Conservation (phyloP, 139 green algal species). For the Volvox reticuliferus region DNA sequence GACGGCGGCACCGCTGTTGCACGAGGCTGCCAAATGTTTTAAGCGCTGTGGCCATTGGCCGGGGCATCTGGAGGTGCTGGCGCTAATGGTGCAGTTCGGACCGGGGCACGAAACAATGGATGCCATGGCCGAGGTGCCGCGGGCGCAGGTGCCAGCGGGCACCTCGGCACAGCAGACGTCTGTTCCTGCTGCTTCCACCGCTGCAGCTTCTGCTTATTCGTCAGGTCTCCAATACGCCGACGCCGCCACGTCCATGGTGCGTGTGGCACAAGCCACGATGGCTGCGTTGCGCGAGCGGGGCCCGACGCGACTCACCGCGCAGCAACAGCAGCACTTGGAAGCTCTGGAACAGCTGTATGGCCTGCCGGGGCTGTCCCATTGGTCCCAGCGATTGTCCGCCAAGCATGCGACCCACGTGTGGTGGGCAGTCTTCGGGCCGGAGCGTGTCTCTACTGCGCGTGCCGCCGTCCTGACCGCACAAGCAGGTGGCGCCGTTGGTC, state of each 20-base stretch:
- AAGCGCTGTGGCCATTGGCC: neutral
- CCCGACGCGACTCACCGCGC: neutral
- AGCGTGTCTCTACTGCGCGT: neutral
- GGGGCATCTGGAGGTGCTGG: slow-evolving; percentile 7
- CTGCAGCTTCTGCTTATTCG: neutral
- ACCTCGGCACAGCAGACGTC: neutral
- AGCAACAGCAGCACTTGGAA: slow-evolving; percentile 13
- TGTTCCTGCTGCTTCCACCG: neutral
- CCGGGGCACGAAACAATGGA: neutral
- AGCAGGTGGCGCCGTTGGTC: neutral
- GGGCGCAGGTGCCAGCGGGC: neutral
- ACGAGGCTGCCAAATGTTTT: slow-evolving; percentile 6
- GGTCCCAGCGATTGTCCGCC: neutral
- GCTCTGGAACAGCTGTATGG: slow-evolving; percentile 21
- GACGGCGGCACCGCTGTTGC: neutral
- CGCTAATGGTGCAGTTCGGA: neutral
- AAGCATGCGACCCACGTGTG: neutral
- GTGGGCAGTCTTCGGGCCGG: neutral
- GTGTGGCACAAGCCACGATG: neutral
- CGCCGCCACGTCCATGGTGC: neutral
- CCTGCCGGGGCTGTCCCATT: neutral
- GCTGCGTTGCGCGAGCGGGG: neutral
- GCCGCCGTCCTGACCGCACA: neutral
- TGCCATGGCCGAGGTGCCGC: neutral
- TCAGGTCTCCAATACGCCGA: neutral